Evolutionary conservation across 2,329 filamentous ascomycete genomes (phyloP).

Genomic region (Paecilomyces sp.): DNA sequence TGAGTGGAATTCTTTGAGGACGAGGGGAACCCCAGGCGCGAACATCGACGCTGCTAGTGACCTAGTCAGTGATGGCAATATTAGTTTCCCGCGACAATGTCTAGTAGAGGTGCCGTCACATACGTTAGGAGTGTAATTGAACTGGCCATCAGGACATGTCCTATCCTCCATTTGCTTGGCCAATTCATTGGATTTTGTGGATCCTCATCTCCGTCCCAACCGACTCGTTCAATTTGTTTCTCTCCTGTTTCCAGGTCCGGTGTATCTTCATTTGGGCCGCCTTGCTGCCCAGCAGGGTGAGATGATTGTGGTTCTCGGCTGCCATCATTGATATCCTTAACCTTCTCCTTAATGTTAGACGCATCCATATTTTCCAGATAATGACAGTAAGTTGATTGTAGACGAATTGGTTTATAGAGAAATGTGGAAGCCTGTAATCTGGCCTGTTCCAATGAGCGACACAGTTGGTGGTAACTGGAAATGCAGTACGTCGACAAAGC

Average conservation of each 20-base stretch:
- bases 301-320: not conserved
- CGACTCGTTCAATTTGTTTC: not conserved
- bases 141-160: not conserved
- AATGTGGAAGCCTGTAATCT: not conserved
- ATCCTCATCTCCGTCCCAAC: not conserved
- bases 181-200: not conserved
- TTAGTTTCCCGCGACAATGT: not conserved
- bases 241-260: not conserved
- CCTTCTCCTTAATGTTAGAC: not conserved
- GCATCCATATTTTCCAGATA: not conserved
- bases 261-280: not conserved
- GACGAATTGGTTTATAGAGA: not conserved
- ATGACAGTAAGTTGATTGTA: not conserved
- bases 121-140: not conserved
- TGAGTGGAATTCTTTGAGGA: slow-evolving; percentile 40
- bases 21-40: slow-evolving; percentile 39
- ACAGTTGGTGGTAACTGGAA: not conserved
- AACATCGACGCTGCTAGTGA: slow-evolving; percentile 45
- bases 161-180: not conserved
- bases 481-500: too few relatives aligned
- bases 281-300: not conserved
- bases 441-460: not conserved
- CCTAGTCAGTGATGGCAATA: slow-evolving; percentile 3
- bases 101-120: not conserved
- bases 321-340: not conserved